phyloP scores from a whole-genome alignment of 2,329 filamentous ascomycete species.

The Aspergillus novoparasiticus region DNA sequence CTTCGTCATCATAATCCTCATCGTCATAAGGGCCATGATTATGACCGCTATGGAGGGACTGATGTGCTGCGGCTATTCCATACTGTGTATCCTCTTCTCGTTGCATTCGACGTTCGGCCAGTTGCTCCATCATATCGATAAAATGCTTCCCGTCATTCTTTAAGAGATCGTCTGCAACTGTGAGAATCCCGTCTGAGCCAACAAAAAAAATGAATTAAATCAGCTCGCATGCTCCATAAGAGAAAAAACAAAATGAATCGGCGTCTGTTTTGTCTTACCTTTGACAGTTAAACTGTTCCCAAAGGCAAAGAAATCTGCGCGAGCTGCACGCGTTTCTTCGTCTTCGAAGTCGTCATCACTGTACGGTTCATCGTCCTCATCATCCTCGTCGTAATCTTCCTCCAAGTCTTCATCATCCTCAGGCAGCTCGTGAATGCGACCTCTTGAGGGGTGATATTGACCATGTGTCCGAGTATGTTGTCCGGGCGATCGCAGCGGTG shows the following conservation, averaged over 20 bases:
- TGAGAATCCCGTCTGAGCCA: conserved; percentile 81
- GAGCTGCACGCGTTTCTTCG: conserved; percentile 62
- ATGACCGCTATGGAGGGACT: conserved; percentile 67
- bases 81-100: conserved; percentile 87
- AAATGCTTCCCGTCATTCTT: conserved; percentile 99
- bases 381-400: conserved; percentile 65
- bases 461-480: conserved; percentile 57
- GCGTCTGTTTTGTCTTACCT: conserved; percentile 50
- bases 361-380: conserved; percentile 69
- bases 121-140: conserved; percentile 99
- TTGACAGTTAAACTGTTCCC: conserved; percentile 97
- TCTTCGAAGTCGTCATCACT: conserved; percentile 67
- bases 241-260: not conserved
- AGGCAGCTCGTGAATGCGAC: conserved; percentile 66
- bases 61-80: conserved; percentile 62
- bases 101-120: conserved; percentile 95
- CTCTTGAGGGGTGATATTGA: conserved; percentile 69
- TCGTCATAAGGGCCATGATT: conserved; percentile 76
- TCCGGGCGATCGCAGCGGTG: conserved; percentile 56
- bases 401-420: conserved; percentile 59
- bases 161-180: conserved; percentile 94
- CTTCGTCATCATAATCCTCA: conserved; percentile 72
- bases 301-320: conserved; percentile 92
- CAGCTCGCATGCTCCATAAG: conserved; percentile 22
- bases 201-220: conserved; percentile 44